Evolutionary conservation across 768 basidiomycete genomes (phyloP).

Genomic region (Lyophyllum semitale): DNA sequence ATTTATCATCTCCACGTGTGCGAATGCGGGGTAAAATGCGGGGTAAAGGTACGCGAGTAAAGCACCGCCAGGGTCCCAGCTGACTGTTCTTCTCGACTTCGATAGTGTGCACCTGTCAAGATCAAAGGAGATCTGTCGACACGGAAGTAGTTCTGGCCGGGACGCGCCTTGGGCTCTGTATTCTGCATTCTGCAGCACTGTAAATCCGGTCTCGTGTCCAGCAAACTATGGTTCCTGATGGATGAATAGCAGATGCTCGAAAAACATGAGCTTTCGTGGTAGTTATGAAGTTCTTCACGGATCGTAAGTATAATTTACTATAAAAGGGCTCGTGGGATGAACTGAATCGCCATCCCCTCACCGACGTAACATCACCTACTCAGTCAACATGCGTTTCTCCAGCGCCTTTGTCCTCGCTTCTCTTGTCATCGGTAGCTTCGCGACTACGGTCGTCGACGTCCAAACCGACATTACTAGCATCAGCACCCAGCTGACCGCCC

Average conservation of each 20-base stretch:
- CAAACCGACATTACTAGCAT: slow-evolving; percentile 30
- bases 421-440: slow-evolving; percentile 23
- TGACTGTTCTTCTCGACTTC: slow-evolving; percentile 6
- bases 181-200: background rate
- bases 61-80: background rate
- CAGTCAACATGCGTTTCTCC: slow-evolving; percentile 28
- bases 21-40: background rate
- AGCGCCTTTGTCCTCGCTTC: slow-evolving; percentile 26
- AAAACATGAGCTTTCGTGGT: background rate
- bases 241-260: background rate
- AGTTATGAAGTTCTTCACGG: background rate
- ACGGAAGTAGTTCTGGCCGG: too few relatives aligned
- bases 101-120: slow-evolving; percentile 10
- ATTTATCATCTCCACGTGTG: background rate
- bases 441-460: slow-evolving; percentile 28
- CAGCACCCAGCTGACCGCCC: slow-evolving; percentile 23
- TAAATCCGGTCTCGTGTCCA: slow-evolving; percentile 1
- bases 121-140: background rate
- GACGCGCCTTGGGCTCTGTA: background rate
- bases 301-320: too few relatives aligned
- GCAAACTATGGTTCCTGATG: background rate
- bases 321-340: background rate
- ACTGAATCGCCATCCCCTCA: background rate
- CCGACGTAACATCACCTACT: background rate
- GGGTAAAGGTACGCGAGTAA: background rate